Percentiles rank a stretch among this genome's conserved stretches.
These are phyloP conservation scores for Pseudozyma hubeiensis DNA, from an alignment of 1,284 basidiomycete genomes.

Conservation along the genomic window DNA sequence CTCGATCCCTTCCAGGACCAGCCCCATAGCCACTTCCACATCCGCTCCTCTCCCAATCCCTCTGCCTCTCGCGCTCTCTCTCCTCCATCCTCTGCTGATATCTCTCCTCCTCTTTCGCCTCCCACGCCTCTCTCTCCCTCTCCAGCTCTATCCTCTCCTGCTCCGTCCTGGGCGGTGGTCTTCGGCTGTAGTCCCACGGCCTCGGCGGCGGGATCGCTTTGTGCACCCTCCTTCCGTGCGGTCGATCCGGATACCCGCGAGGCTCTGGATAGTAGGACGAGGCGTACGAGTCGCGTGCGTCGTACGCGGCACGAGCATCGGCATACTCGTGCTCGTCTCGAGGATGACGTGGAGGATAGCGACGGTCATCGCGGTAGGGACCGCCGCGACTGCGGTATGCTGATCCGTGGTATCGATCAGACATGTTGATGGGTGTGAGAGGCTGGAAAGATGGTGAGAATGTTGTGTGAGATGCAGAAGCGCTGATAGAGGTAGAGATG, in stretches of 20 bases:
- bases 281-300: conserved; percentile 20
- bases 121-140: conserved; percentile 37
- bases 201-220: conserved; percentile 35
- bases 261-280: conserved; percentile 31
- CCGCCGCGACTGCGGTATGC: conserved; percentile 22
- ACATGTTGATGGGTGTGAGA: conserved; percentile 13
- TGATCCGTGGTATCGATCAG: conserved; percentile 33
- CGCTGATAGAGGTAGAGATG: background rate
- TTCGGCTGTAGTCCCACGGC: conserved; percentile 43
- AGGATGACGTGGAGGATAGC: conserved; percentile 14
- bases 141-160: conserved; percentile 35
- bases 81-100: conserved; percentile 39
- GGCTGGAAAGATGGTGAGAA: too few relatives aligned
- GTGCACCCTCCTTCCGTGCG: conserved; percentile 24
- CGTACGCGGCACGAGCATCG: conserved; percentile 8
- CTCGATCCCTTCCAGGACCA: conserved; percentile 3
- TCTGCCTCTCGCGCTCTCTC: conserved; percentile 24
- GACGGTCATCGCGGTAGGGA: conserved; percentile 26
- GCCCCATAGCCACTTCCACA: conserved; percentile 5
- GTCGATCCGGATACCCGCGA: conserved; percentile 11
- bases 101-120: conserved; percentile 36
- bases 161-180: conserved; percentile 34
- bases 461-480: background rate
- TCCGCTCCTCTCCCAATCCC: conserved; percentile 13
- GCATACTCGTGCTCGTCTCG: conserved; percentile 24